Conservation (phyloP, 257 asterid species). For the Paraleonurus japonicus region DNA sequence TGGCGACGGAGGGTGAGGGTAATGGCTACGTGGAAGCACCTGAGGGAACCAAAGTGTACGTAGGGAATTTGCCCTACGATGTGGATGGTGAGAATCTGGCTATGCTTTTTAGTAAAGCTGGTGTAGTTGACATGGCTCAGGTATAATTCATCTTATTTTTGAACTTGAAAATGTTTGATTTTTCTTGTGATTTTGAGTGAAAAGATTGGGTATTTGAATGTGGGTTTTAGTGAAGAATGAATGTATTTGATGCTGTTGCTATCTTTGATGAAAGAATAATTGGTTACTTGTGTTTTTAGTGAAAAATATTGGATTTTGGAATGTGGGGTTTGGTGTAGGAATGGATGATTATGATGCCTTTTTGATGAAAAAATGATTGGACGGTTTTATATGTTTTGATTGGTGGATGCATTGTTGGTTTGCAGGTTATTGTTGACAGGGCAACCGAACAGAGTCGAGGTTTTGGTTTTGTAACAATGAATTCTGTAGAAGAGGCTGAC, state of each 20-base stretch:
- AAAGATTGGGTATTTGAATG: neutral
- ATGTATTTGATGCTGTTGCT: neutral
- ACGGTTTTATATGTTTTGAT: neutral
- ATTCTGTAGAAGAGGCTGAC: slow-evolving; percentile 77
- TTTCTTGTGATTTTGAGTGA: slow-evolving; percentile 1
- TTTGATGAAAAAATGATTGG: neutral
- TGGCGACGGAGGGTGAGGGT: slow-evolving; percentile 20
- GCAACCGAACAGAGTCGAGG: slow-evolving; percentile 77
- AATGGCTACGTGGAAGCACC: slow-evolving; percentile 43
- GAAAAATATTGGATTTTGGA: neutral
- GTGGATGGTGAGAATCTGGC: slow-evolving; percentile 66
- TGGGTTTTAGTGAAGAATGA: neutral
- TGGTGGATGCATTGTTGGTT: neutral
- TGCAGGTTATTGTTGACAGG: slow-evolving; percentile 76
- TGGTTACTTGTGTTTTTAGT: neutral
- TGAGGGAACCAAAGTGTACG: slow-evolving; percentile 80
- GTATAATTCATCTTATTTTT: slow-evolving; percentile 28
- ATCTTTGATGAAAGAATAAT: neutral
- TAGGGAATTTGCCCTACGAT: slow-evolving; percentile 87
- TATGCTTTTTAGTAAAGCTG: slow-evolving; percentile 70
- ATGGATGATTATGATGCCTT: neutral
- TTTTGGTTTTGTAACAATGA: slow-evolving; percentile 90
- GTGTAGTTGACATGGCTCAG: slow-evolving; percentile 85
- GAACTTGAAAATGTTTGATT: neutral
- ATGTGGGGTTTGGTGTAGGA: neutral